Evolutionary conservation across 257 asterid species (phyloP).

Genomic region (Gynochthodes officinalis): DNA sequence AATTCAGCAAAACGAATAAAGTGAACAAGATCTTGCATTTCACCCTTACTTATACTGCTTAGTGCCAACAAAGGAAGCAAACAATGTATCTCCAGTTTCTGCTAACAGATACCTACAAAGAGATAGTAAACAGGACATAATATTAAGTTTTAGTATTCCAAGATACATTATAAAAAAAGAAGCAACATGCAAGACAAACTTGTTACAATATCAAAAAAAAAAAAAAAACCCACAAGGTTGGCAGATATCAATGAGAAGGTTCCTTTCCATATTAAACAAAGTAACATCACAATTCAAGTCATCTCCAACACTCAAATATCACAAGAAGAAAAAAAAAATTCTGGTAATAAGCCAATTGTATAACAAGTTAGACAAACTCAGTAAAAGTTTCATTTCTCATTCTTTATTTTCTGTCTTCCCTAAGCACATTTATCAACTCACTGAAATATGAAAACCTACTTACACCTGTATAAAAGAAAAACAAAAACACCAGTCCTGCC

Average conservation of each 20-base stretch:
- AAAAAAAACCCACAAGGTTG: background rate
- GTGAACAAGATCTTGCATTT: conserved; percentile 15
- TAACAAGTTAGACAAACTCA: background rate
- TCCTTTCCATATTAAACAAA: background rate
- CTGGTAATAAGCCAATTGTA: background rate
- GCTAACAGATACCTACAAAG: conserved; percentile 78
- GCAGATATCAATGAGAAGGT: background rate
- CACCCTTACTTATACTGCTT: conserved; percentile 85
- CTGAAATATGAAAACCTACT: background rate
- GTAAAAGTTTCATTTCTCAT: background rate
- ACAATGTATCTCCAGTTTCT: conserved; percentile 95
- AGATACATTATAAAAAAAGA: background rate
- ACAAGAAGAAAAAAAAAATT: background rate
- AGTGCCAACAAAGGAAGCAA: conserved; percentile 97
- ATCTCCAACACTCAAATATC: background rate
- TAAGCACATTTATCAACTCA: background rate
- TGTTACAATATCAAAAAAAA: background rate
- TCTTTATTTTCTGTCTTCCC: background rate
- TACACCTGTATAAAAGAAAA: background rate
- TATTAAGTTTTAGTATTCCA: background rate
- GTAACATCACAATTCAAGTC: background rate
- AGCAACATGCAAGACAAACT: background rate
- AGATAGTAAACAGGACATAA: conserved; percentile 10
- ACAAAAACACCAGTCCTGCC: background rate
- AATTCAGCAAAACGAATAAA: conserved; percentile 8